phyloP scores from a whole-genome alignment of 345 rosid species.

The Lepidium africanum region DNA sequence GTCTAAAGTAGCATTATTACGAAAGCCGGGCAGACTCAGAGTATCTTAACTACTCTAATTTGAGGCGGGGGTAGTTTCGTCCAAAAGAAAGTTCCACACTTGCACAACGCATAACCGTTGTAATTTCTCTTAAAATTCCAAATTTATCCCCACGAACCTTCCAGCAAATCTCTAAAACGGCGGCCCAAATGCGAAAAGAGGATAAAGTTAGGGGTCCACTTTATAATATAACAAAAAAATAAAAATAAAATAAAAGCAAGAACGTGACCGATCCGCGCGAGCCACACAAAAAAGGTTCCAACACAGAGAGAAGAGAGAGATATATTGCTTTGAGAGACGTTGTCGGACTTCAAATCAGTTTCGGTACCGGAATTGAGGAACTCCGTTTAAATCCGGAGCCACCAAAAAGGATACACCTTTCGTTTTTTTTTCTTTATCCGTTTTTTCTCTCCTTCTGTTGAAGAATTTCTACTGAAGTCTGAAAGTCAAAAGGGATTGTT shows the following conservation, averaged over 20 bases:
- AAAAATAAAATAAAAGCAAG: background rate
- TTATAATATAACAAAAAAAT: constrained; percentile 22
- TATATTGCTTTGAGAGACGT: constrained; percentile 54
- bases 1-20: background rate
- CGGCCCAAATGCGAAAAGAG: constrained; percentile 27
- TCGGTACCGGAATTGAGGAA: constrained; percentile 61
- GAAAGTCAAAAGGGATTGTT: background rate
- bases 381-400: constrained; percentile 58
- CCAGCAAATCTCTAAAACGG: constrained; percentile 14
- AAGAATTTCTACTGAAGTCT: constrained; percentile 30
- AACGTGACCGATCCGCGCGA: constrained; percentile 51
- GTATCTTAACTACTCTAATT: no score
- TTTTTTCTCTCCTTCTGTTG: background rate
- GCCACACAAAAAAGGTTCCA: constrained; percentile 38
- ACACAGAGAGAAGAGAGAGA: constrained; percentile 26
- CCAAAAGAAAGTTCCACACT: background rate
- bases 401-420: background rate
- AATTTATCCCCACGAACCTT: constrained; percentile 13
- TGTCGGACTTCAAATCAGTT: constrained; percentile 69
- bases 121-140: background rate
- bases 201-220: constrained; percentile 4
- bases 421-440: background rate
- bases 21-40: no score
- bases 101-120: constrained; percentile 28
- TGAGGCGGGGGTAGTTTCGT: background rate